Evolutionary conservation across 768 basidiomycete genomes (phyloP).

Genomic region (Trametes sanguinea): DNA sequence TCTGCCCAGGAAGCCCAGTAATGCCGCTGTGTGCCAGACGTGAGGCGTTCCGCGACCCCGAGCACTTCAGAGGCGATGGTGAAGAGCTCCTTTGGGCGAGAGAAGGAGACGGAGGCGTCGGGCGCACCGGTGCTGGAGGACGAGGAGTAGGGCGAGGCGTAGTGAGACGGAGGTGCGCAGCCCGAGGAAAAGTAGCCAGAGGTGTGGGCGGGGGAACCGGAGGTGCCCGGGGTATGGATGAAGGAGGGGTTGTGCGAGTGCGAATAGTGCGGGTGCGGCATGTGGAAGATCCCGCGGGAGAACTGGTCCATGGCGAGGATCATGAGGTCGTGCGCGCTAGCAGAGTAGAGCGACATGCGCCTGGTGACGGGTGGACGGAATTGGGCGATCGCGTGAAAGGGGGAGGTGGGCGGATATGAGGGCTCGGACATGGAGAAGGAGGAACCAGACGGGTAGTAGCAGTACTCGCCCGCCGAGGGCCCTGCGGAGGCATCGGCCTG

Average conservation of each 20-base stretch:
- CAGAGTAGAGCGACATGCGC: slow-evolving; percentile 46
- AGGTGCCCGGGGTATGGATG: slow-evolving; percentile 13
- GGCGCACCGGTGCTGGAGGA: neutral
- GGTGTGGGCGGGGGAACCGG: slow-evolving; percentile 3
- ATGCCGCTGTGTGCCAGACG: slow-evolving; percentile 44
- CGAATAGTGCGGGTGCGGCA: slow-evolving; percentile 53
- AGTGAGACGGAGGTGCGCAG: slow-evolving; percentile 7
- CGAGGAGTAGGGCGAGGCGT: slow-evolving; percentile 8
- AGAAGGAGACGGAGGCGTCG: slow-evolving; percentile 38
- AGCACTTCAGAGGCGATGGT: slow-evolving; percentile 65
- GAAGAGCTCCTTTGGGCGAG: slow-evolving; percentile 59
- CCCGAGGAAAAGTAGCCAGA: slow-evolving; percentile 9
- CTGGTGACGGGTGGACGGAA: slow-evolving; percentile 51
- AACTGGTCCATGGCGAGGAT: slow-evolving; percentile 69
- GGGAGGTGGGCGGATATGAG: slow-evolving; percentile 52
- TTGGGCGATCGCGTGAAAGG: slow-evolving; percentile 51
- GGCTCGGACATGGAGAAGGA: slow-evolving; percentile 38
- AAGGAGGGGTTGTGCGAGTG: slow-evolving; percentile 26
- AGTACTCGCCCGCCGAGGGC: slow-evolving; percentile 11
- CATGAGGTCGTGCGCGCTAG: slow-evolving; percentile 53
- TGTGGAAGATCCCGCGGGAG: slow-evolving; percentile 67
- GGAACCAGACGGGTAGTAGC: slow-evolving; percentile 16
- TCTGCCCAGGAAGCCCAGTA: slow-evolving; percentile 66
- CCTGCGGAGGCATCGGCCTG: slow-evolving; percentile 12
- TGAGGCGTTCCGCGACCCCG: slow-evolving; percentile 58